These are phyloP conservation scores for Nakazawaea molendinolei DNA, from an alignment of 805 yeast species.

Conservation along the genomic window DNA sequence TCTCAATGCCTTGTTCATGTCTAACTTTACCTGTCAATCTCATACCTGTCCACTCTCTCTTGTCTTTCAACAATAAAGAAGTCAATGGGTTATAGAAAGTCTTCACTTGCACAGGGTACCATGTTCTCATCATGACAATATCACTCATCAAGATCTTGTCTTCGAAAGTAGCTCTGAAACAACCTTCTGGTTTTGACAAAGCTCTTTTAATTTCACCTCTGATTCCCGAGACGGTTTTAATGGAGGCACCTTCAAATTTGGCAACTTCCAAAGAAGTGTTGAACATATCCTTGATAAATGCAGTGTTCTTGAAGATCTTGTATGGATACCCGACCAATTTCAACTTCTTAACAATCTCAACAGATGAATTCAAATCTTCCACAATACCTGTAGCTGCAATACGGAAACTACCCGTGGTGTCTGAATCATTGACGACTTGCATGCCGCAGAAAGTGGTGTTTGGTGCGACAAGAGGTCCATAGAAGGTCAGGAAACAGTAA, in stretches of 20 bases:
- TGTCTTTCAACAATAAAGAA: conserved; percentile 70
- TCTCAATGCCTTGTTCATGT: conserved; percentile 59
- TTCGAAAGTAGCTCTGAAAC: conserved; percentile 93
- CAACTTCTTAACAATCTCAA: conserved; percentile 91
- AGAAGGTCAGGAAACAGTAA: conserved; percentile 90
- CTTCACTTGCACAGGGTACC: conserved; percentile 93
- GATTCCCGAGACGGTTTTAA: conserved; percentile 94
- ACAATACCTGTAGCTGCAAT: conserved; percentile 96
- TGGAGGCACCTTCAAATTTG: conserved; percentile 95
- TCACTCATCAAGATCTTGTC: conserved; percentile 91
- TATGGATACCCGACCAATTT: conserved; percentile 93
- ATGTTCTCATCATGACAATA: conserved; percentile 81
- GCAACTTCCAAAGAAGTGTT: conserved; percentile 90
- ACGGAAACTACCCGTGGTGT: conserved; percentile 85
- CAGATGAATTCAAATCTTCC: conserved; percentile 83
- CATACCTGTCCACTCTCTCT: conserved; percentile 94
- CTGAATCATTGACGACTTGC: conserved; percentile 75
- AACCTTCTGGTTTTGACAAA: conserved; percentile 88
- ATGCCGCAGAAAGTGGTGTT: conserved; percentile 97
- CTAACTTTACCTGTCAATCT: conserved; percentile 90
- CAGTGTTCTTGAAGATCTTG: conserved; percentile 91
- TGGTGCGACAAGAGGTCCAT: conserved; percentile 96
- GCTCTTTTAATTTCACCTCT: conserved; percentile 98
- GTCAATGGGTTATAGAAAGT: conserved; percentile 95
- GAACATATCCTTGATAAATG: conserved; percentile 96